These are phyloP conservation scores for Phytophthora litchii DNA, from an alignment of 352 stramenopile species.

Conservation along the genomic window DNA sequence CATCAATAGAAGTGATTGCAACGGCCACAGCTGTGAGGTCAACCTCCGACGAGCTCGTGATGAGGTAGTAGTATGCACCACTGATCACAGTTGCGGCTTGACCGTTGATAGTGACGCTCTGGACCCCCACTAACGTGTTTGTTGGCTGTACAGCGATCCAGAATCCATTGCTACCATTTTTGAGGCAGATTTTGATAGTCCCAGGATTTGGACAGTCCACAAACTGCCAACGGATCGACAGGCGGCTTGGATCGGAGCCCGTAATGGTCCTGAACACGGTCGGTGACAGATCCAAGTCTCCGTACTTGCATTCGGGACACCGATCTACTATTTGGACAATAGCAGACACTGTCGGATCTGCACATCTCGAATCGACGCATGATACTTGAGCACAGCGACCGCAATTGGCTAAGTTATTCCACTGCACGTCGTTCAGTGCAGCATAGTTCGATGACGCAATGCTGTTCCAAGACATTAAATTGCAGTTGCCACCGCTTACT, in stretches of 20 bases:
- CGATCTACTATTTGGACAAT: slow-evolving; percentile 43
- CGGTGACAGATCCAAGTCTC: slow-evolving; percentile 44
- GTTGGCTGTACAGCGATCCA: slow-evolving; percentile 51
- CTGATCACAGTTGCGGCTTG: slow-evolving; percentile 28
- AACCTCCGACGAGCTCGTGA: slow-evolving; percentile 21
- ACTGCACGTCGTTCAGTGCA: slow-evolving; percentile 56
- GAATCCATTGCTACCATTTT: slow-evolving; percentile 41
- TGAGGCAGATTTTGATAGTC: slow-evolving; percentile 45
- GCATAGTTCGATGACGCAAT: slow-evolving; percentile 48
- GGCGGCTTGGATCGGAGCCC: slow-evolving; percentile 32
- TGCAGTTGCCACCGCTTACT: slow-evolving; percentile 52
- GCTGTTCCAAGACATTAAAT: slow-evolving; percentile 48
- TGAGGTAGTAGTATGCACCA: slow-evolving; percentile 46
- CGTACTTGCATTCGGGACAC: slow-evolving; percentile 45
- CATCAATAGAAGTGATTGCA: slow-evolving; percentile 36
- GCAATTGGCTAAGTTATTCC: slow-evolving; percentile 41
- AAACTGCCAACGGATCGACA: slow-evolving; percentile 45
- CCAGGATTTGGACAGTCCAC: slow-evolving; percentile 43
- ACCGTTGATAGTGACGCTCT: slow-evolving; percentile 44
- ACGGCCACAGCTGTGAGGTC: slow-evolving; percentile 32
- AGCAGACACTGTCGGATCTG: slow-evolving; percentile 16
- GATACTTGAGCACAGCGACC: slow-evolving; percentile 53
- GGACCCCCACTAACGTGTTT: slow-evolving; percentile 40
- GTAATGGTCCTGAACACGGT: slow-evolving; percentile 40
- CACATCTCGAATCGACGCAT: slow-evolving; percentile 38